These are phyloP conservation scores for Laburnicola sp. DNA, from an alignment of 2,329 filamentous ascomycete species.

Conservation along the genomic window DNA sequence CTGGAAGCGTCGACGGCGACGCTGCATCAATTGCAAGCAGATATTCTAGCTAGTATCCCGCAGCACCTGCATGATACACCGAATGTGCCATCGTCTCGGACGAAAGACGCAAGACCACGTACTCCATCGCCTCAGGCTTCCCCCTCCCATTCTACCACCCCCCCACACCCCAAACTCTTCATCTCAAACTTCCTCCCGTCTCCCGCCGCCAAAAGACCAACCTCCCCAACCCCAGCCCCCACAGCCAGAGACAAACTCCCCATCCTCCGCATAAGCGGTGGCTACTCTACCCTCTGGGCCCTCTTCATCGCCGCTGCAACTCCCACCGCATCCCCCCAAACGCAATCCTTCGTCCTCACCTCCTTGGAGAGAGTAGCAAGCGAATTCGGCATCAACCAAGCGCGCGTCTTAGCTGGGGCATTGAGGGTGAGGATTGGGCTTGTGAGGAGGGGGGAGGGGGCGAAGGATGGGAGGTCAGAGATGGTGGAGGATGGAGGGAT, in stretches of 20 bases:
- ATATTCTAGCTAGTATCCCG: slow-evolving; percentile 41
- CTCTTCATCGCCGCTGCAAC: slow-evolving; percentile 37
- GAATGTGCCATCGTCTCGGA: slow-evolving; percentile 12
- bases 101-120: no score
- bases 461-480: background rate
- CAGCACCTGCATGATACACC: slow-evolving; percentile 41
- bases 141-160: no score
- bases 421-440: slow-evolving; percentile 26
- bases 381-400: slow-evolving; percentile 42
- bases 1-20: slow-evolving; percentile 28
- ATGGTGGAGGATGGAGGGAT: background rate
- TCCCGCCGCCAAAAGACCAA: background rate
- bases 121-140: no score
- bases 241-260: slow-evolving; percentile 30
- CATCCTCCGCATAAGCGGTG: slow-evolving; percentile 36
- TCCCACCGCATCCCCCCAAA: slow-evolving; percentile 26
- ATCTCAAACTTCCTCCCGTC: slow-evolving; percentile 27
- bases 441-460: slow-evolving; percentile 9
- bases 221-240: background rate
- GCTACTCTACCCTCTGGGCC: slow-evolving; percentile 37
- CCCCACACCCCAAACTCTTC: slow-evolving; percentile 15
- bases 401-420: slow-evolving; percentile 30
- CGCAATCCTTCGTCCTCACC: slow-evolving; percentile 28
- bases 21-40: slow-evolving; percentile 33
- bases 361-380: slow-evolving; percentile 67